Percentiles rank a stretch among this genome's conserved stretches.
These are phyloP conservation scores for Leccinellum luteum DNA, from an alignment of 768 basidiomycete species.

Conservation along the genomic window DNA sequence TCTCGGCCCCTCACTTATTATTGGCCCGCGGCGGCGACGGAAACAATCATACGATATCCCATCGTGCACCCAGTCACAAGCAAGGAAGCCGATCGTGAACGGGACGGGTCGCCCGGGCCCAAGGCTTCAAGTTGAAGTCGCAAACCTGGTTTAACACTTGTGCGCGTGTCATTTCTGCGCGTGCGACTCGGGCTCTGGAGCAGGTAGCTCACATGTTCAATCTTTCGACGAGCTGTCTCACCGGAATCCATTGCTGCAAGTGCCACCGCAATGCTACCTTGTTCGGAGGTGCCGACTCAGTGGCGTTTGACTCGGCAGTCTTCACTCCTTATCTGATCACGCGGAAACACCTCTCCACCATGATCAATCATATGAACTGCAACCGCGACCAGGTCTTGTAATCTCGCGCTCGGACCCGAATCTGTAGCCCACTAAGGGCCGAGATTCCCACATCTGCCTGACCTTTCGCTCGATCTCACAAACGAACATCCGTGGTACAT, in stretches of 20 bases:
- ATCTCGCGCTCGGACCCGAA: neutral
- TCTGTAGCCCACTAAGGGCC: neutral
- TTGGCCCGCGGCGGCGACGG: neutral
- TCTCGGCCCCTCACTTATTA: constrained; percentile 6
- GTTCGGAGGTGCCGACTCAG: neutral
- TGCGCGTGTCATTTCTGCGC: neutral
- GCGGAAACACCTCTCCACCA: neutral
- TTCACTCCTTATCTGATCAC: neutral
- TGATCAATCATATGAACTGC: neutral
- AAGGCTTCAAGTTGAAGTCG: too few relatives aligned
- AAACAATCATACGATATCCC: neutral
- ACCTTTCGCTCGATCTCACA: neutral
- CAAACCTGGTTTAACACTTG: too few relatives aligned
- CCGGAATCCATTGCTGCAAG: neutral
- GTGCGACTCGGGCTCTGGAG: too few relatives aligned
- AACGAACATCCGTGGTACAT: neutral
- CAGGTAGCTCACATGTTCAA: neutral
- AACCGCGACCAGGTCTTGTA: neutral
- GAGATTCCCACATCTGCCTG: neutral
- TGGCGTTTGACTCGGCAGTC: neutral
- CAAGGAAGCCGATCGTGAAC: neutral
- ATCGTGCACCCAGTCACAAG: neutral
- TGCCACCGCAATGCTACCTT: neutral
- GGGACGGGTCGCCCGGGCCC: too few relatives aligned
- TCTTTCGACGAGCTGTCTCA: neutral